Base-by-base conservation (phyloP, 345 rosid genomes). In the Clausena lansium region DNA sequence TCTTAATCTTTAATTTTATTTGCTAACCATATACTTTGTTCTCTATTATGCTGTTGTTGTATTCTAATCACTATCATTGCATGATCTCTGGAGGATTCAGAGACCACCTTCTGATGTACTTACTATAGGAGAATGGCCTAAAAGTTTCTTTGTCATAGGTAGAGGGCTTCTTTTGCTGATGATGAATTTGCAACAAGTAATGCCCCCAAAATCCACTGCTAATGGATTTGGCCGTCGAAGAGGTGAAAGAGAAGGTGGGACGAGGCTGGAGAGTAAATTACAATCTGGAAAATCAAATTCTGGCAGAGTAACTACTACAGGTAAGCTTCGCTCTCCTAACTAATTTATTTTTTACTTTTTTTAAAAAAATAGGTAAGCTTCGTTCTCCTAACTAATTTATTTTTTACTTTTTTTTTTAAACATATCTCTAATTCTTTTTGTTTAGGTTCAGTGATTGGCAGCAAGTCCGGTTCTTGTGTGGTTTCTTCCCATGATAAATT, bases 171-270 rank as follows among this genome's bases (percentile, higher is more conserved):
- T 69, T 79, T 64, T 81, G 80, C 71, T 78, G 73, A 80, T 70
- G 70, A 89, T 87, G 93, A 88, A 71, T 84, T 61, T 78, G 76
- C 94, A 85, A 87, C 93, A 85, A 86, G 79, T 41, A 79, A 50
- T 65, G 47, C 91, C 81, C 74, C 77, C 91, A 19, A 90, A 77
- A 80, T 57, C 90, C 74, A 80, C 89, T 72, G 76, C 89, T 67
- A 94, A 93, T 85, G 98, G 98, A 78, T 80, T 80, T 85, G 85
- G 85, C 41, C 91, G 85, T 71, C 86, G 86, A 71, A 91, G 87
- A 84, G 84, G 65, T 79, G 94, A 90, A 73, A 90, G 84, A 81
- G 94, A 94, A 65, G 85, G 81, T 35, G 91, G 88, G 69, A 22
- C 71, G 24, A 85, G 84, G 83, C 70, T 57, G 76, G 94, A 91